Base-by-base conservation (phyloP, 1,139 yeast species). In the Saccharomycopsis crataegensis region DNA sequence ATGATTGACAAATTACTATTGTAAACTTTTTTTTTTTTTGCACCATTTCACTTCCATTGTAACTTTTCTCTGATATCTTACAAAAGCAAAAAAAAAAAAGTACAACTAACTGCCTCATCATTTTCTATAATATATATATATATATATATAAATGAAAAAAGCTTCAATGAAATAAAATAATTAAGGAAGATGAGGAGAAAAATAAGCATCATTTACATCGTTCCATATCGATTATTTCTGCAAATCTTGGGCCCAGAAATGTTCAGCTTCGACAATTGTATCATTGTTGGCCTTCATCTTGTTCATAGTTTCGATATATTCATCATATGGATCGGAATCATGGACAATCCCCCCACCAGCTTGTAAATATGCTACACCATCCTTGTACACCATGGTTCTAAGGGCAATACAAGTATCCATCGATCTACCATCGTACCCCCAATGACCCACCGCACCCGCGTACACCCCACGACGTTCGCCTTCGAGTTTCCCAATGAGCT, bases 381-480 rank as follows among this genome's bases (percentile, higher is more conserved):
- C 89, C 66, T 93, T 93, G 65, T 79, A 86, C 44, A 93, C 93
- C 98, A 93, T 93, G 1, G 99, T 93, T 71, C 99, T 80, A 62
- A 93, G 75, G 0, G 99, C 99, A 66, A 93, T 93, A 71, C 99
- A 93, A 0, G 98, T 93, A 66, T 93, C 95, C 98, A 93, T 93
- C 33, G 90, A 79, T 62, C 80, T 82, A 16, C 94, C 89, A 64
- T 89, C 96, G 66, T 90, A 93, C 1, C 96, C 91, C 96, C 97
- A 93, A 67, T 87, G 86, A 9, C 99, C 99, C n/a, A 93, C 97
- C 1, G 99, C 99, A 59, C 99, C 99, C 1, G 99, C 99, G 66
- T 93, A 93, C 12, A 91, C 91, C 46, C 99, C 99, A 65, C 99
- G 78, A 65, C 90, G 88, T 66, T 93, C 98, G 60, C 80, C 77